Percentiles rank a stretch among this genome's conserved stretches.
Evolutionary conservation across 495 filamentous ascomycete genomes (phyloP).

Genomic region (Apodospora peruviana): DNA sequence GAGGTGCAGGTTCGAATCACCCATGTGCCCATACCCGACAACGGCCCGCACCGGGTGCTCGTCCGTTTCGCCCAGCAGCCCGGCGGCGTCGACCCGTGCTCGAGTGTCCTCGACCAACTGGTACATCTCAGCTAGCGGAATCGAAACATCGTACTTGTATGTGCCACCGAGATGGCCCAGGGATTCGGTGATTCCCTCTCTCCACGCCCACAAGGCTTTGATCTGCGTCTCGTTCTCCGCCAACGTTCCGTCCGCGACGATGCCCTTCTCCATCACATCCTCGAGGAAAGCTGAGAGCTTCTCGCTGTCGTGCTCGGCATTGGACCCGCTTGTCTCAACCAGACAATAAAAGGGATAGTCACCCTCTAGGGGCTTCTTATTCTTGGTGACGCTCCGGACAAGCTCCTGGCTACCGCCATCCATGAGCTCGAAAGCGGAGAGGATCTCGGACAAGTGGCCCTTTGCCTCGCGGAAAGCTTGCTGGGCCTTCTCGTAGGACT

Average conservation of each 20-base stretch:
- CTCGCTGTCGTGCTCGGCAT: conserved; percentile 83
- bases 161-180: conserved; percentile 88
- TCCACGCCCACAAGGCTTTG: conserved; percentile 79
- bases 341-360: conserved; percentile 92
- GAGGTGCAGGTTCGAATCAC: conserved; percentile 89
- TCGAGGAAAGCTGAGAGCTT: conserved; percentile 87
- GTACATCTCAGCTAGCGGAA: conserved; percentile 85
- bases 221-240: conserved; percentile 91
- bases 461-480: conserved; percentile 81
- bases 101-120: conserved; percentile 77
- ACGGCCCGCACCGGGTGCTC: conserved; percentile 78
- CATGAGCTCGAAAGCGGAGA: conserved; percentile 98
- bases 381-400: conserved; percentile 66
- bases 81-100: conserved; percentile 61
- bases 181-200: conserved; percentile 86
- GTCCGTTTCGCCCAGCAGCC: conserved; percentile 72
- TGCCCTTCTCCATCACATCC: conserved; percentile 75
- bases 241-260: conserved; percentile 80
- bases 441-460: conserved; percentile 82
- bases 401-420: conserved; percentile 73
- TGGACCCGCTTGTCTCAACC: conserved; percentile 91
- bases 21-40: conserved; percentile 97
- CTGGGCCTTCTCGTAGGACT: conserved; percentile 81
- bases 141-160: conserved; percentile 98
- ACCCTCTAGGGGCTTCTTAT: conserved; percentile 72